Conservation (phyloP, 1,284 basidiomycete genomes). For the Filobasidium uniguttulatum region DNA sequence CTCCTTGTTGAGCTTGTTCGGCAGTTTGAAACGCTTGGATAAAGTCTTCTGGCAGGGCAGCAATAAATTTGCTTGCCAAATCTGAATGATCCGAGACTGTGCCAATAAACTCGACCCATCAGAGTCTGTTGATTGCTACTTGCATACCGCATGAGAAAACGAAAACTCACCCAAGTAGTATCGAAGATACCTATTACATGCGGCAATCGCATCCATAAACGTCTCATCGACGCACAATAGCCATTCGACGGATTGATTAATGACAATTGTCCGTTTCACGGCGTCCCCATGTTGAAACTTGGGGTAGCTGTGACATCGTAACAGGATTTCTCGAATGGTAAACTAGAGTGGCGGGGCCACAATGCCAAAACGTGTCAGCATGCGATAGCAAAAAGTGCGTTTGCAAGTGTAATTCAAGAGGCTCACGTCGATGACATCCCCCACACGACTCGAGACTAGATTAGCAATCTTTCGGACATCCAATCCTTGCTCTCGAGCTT, state of each 20-base stretch:
- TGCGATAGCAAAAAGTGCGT: neutral
- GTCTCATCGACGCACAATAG: slow-evolving; percentile 65
- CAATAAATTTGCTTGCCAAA: slow-evolving; percentile 48
- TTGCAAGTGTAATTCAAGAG: slow-evolving; percentile 5
- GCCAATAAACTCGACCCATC: too few species aligned
- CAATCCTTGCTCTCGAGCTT: slow-evolving; percentile 69
- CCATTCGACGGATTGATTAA: slow-evolving; percentile 88
- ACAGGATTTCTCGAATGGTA: slow-evolving; percentile 7
- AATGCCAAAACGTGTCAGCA: neutral
- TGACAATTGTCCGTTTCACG: slow-evolving; percentile 32
- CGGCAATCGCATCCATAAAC: slow-evolving; percentile 60
- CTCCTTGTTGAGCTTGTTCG: slow-evolving; percentile 19
- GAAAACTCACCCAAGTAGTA: slow-evolving; percentile 62
- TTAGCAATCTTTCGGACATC: slow-evolving; percentile 69
- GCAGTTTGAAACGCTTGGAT: slow-evolving; percentile 52
- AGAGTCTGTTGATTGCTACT: neutral
- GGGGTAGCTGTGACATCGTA: slow-evolving; percentile 23
- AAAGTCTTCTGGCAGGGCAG: slow-evolving; percentile 58
- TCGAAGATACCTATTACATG: slow-evolving; percentile 69
- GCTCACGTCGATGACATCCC: slow-evolving; percentile 57
- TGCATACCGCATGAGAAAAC: neutral
- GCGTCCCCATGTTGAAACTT: slow-evolving; percentile 18
- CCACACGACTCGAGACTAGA: slow-evolving; percentile 59
- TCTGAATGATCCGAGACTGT: slow-evolving; percentile 58
- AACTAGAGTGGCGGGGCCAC: neutral